Evolutionary conservation across 495 filamentous ascomycete species (phyloP).

Genomic region (Neurospora sp.): DNA sequence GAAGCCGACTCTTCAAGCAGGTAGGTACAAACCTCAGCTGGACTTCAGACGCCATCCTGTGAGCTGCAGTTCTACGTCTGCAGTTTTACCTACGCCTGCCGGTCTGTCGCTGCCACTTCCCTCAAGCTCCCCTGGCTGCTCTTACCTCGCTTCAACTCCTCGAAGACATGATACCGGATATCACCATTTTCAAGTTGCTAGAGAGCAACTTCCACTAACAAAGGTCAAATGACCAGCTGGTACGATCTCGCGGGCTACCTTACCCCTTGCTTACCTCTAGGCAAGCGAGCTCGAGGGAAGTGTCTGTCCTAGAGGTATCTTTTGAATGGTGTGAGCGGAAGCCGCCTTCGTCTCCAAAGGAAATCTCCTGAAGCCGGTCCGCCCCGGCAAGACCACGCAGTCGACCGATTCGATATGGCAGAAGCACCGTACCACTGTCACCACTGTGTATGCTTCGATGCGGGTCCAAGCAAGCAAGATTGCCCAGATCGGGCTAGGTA

Average conservation of each 20-base stretch:
- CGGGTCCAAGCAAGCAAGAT: neutral
- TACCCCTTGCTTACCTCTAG: neutral
- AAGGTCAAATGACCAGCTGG: neutral
- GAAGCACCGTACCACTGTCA: neutral
- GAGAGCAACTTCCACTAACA: neutral
- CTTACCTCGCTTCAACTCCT: neutral
- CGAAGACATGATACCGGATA: neutral
- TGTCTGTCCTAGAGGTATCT: neutral
- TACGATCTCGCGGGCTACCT: neutral
- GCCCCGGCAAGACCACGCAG: neutral
- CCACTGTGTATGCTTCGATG: neutral
- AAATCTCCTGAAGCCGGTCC: neutral
- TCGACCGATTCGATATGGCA: neutral
- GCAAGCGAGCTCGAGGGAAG: neutral
- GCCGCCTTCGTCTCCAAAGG: neutral
- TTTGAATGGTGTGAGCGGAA: neutral
- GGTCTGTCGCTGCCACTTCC: neutral
- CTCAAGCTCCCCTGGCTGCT: neutral
- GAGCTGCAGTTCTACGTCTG: neutral
- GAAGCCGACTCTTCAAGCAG: neutral
- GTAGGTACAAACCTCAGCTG: neutral
- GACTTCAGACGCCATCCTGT: neutral
- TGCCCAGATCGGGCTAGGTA: neutral
- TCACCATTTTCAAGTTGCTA: neutral
- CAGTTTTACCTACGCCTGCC: neutral